Percentiles rank a stretch among this genome's conserved stretches.
These are phyloP conservation scores for Mychonastes homosphaera DNA, from an alignment of 139 green algal genomes.

Conservation along the genomic window DNA sequence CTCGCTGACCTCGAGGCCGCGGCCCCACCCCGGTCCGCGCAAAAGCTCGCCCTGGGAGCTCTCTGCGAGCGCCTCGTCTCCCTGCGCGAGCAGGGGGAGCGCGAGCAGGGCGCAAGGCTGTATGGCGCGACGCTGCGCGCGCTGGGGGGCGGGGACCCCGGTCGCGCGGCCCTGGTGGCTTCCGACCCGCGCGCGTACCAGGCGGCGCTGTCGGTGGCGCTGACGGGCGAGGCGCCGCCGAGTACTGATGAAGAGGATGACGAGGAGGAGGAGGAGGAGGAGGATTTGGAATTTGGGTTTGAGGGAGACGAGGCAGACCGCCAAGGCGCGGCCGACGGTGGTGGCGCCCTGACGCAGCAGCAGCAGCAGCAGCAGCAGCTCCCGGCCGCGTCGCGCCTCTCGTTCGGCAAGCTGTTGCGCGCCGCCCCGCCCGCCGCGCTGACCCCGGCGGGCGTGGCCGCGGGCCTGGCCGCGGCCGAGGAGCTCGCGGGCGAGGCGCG, in stretches of 20 bases:
- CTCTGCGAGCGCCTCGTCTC: slow-evolving; percentile 17
- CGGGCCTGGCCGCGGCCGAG: slow-evolving; percentile 21
- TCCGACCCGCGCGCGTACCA: slow-evolving; percentile 23
- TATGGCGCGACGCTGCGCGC: background rate
- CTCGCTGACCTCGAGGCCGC: slow-evolving; percentile 14
- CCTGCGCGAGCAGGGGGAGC: slow-evolving; percentile 4
- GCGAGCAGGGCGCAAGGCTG: slow-evolving; percentile 4
- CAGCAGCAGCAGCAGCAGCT: slow-evolving; percentile 13
- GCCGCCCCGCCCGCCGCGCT: slow-evolving; percentile 33
- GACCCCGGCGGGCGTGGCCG: slow-evolving; percentile 23
- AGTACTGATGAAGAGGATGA: too few relatives aligned
- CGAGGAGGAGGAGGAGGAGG: too few relatives aligned
- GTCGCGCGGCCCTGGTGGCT: slow-evolving; percentile 7
- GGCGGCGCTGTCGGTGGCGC: slow-evolving; percentile 15
- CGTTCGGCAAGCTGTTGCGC: slow-evolving; percentile 14
- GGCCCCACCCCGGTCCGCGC: slow-evolving; percentile 1
- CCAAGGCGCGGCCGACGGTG: slow-evolving; percentile 27
- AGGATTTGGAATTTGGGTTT: too few relatives aligned
- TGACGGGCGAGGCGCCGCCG: slow-evolving; percentile 26
- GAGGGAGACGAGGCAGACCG: slow-evolving; percentile 13
- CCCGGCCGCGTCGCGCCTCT: background rate
- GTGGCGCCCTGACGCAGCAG: too few relatives aligned
- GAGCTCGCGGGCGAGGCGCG: slow-evolving; percentile 26
- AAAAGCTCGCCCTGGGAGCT: slow-evolving; percentile 6
- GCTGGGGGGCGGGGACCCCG: slow-evolving; percentile 1